Evolutionary conservation across 1,284 basidiomycete species (phyloP).

Genomic region (Leucoagaricus sp.): DNA sequence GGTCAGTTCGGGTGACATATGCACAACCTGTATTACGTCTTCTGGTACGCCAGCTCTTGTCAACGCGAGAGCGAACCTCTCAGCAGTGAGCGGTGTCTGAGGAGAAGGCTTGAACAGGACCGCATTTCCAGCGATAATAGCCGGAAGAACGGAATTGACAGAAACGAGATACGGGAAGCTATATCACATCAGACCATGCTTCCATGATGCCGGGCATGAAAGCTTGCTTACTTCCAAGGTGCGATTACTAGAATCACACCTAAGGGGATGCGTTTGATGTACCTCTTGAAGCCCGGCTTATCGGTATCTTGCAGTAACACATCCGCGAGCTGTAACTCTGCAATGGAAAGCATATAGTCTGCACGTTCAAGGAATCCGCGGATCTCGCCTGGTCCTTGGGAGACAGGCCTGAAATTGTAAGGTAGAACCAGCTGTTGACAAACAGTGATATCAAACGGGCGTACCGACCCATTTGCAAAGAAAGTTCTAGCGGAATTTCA

Average conservation of each 20-base stretch:
- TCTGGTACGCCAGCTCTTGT: constrained; percentile 75
- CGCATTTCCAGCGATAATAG: constrained; percentile 85
- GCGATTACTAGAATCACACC: constrained; percentile 89
- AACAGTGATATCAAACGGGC: constrained; percentile 2
- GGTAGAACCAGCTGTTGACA: background rate
- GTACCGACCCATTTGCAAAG: constrained; percentile 46
- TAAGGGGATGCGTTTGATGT: constrained; percentile 80
- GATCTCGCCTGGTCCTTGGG: constrained; percentile 79
- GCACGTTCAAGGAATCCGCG: constrained; percentile 82
- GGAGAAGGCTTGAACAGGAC: constrained; percentile 94
- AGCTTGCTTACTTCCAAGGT: constrained; percentile 80
- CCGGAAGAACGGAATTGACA: constrained; percentile 90
- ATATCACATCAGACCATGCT: constrained; percentile 12
- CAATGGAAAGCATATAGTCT: constrained; percentile 85
- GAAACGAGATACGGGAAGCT: constrained; percentile 90
- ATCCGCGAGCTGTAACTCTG: constrained; percentile 75
- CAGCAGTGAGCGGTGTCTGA: constrained; percentile 88
- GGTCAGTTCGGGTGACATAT: constrained; percentile 72
- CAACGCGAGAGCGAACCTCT: constrained; percentile 75
- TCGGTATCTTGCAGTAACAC: constrained; percentile 75
- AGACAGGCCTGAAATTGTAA: constrained; percentile 61
- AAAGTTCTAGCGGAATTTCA: constrained; percentile 68
- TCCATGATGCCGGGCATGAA: constrained; percentile 5
- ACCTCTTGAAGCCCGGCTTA: constrained; percentile 80
- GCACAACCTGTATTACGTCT: constrained; percentile 79